Percentiles rank a stretch among this genome's conserved stretches.
These are phyloP conservation scores for Microbotryum violaceum DNA, from an alignment of 1,284 basidiomycete species.

Conservation along the genomic window DNA sequence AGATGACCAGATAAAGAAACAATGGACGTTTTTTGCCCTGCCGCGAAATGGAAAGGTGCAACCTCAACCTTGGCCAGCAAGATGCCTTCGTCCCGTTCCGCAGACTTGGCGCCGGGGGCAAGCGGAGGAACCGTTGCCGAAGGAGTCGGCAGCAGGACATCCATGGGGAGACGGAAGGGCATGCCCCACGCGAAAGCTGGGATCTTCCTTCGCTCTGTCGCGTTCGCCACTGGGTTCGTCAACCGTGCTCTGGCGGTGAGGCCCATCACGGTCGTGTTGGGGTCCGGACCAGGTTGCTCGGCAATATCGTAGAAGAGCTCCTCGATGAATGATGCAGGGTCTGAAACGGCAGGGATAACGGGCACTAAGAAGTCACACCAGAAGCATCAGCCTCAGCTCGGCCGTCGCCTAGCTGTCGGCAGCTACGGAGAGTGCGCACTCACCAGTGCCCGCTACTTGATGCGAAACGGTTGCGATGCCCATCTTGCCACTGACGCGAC, in stretches of 20 bases:
- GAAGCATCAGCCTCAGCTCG: no score
- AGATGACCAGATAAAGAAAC: slow-evolving; percentile 27
- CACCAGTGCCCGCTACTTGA: no score
- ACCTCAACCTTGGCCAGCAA: slow-evolving; percentile 27
- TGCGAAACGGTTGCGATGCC: no score
- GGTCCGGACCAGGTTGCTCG: background rate
- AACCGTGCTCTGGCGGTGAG: slow-evolving; percentile 9
- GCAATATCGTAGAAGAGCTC: slow-evolving; percentile 16
- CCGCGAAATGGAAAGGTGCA: slow-evolving; percentile 28
- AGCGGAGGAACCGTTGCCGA: background rate
- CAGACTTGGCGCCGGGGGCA: background rate
- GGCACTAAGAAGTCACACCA: slow-evolving; percentile 17
- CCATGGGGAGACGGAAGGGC: slow-evolving; percentile 28
- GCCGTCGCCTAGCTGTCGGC: no score
- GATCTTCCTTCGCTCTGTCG: slow-evolving; percentile 1
- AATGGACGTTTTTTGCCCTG: slow-evolving; percentile 5
- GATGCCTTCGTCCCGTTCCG: background rate
- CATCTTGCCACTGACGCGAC: no score
- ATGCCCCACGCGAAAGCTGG: slow-evolving; percentile 17
- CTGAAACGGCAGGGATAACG: slow-evolving; percentile 16
- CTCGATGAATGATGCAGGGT: slow-evolving; percentile 20
- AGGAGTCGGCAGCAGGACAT: slow-evolving; percentile 9
- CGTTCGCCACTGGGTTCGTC: slow-evolving; percentile 15
- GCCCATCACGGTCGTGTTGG: slow-evolving; percentile 16
- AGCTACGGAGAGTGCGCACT: no score